These are phyloP conservation scores for Nothophaeocryptopus gaeumannii DNA, from an alignment of 2,329 filamentous ascomycete species.

Conservation along the genomic window DNA sequence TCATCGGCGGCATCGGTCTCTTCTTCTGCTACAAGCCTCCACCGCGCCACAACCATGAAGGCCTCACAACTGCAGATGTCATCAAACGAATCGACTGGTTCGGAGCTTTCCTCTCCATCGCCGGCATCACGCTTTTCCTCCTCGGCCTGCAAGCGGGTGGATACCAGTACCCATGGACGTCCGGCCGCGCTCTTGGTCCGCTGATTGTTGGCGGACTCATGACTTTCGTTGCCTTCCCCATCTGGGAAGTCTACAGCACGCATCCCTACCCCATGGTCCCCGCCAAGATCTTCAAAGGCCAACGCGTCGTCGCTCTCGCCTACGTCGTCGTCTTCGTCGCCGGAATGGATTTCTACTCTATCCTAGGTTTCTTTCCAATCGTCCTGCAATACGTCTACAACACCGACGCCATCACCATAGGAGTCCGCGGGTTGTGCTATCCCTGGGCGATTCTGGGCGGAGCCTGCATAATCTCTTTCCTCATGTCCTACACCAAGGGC, in stretches of 20 bases:
- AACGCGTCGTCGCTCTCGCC: slow-evolving; percentile 34
- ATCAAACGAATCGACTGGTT: slow-evolving; percentile 49
- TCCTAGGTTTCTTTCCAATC: slow-evolving; percentile 59
- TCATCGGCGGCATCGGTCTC: slow-evolving; percentile 51
- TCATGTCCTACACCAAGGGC: slow-evolving; percentile 58
- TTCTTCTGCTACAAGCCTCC: slow-evolving; percentile 55
- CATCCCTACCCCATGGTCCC: slow-evolving; percentile 33
- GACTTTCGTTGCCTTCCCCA: slow-evolving; percentile 28
- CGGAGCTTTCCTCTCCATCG: slow-evolving; percentile 50
- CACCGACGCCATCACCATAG: slow-evolving; percentile 60
- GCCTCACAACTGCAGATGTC: slow-evolving; percentile 41
- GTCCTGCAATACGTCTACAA: slow-evolving; percentile 63
- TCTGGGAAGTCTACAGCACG: slow-evolving; percentile 28
- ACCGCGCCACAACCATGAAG: slow-evolving; percentile 40
- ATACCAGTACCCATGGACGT: slow-evolving; percentile 25
- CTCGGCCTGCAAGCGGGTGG: slow-evolving; percentile 37
- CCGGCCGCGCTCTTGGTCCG: slow-evolving; percentile 27
- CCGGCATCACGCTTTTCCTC: slow-evolving; percentile 51
- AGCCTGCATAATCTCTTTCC: slow-evolving; percentile 56
- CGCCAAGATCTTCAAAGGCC: slow-evolving; percentile 27
- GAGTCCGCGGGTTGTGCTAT: slow-evolving; percentile 61
- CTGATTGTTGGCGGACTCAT: slow-evolving; percentile 29
- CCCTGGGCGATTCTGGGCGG: slow-evolving; percentile 61
- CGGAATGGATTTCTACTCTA: slow-evolving; percentile 37
- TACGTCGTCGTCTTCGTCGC: slow-evolving; percentile 37